Evolutionary conservation across 192 early-diverging fungal species (phyloP).

Genomic region (Martensiomyces pterosporus): DNA sequence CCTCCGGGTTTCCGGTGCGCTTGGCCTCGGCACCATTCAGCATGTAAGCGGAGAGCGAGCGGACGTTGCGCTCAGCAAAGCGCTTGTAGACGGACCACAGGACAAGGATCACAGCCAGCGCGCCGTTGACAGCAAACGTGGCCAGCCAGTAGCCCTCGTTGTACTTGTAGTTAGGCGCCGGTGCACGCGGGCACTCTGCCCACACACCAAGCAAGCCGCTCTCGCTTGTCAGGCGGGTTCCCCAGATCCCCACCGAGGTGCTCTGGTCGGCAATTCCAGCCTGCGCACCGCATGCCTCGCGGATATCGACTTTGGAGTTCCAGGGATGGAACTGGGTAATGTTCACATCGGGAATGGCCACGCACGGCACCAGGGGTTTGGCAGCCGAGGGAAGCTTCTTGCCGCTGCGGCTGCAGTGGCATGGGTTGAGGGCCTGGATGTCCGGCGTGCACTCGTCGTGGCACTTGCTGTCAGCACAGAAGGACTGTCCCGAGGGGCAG

Average conservation of each 20-base stretch:
- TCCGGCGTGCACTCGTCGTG: slow-evolving; percentile 33
- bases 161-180: slow-evolving; percentile 28
- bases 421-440: slow-evolving; percentile 28
- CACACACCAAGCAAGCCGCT: slow-evolving; percentile 20
- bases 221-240: slow-evolving; percentile 15
- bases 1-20: neutral
- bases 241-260: slow-evolving; percentile 32
- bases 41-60: neutral
- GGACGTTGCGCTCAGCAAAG: slow-evolving; percentile 20
- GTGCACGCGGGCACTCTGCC: slow-evolving; percentile 37
- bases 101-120: slow-evolving; percentile 24
- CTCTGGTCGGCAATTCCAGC: slow-evolving; percentile 13
- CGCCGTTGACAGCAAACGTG: slow-evolving; percentile 27
- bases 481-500: slow-evolving; percentile 30
- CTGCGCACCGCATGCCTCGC: slow-evolving; percentile 23
- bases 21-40: neutral
- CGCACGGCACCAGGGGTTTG: slow-evolving; percentile 23
- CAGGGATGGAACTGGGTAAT: slow-evolving; percentile 41
- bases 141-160: slow-evolving; percentile 40
- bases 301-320: slow-evolving; percentile 29
- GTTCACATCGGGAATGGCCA: slow-evolving; percentile 23
- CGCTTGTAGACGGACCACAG: slow-evolving; percentile 48
- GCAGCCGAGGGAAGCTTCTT: slow-evolving; percentile 20
- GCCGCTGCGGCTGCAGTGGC: slow-evolving; percentile 41
- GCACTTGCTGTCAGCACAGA: slow-evolving; percentile 55